phyloP scores from a whole-genome alignment of 495 filamentous ascomycete genomes.

The Penicillium waksmanii region DNA sequence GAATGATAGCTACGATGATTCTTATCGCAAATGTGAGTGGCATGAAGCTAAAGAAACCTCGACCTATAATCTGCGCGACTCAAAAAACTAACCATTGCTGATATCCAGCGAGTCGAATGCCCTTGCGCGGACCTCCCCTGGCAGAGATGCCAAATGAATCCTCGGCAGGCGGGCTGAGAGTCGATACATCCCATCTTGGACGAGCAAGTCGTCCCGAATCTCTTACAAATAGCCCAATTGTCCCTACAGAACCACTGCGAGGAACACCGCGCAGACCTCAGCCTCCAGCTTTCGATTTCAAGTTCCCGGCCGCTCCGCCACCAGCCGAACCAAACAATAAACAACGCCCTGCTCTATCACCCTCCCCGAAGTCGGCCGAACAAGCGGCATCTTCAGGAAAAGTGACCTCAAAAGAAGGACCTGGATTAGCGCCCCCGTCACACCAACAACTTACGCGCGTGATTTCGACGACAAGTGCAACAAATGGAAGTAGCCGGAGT shows the following conservation, averaged over 20 bases:
- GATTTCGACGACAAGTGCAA: constrained; percentile 70
- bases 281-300: constrained; percentile 63
- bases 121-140: constrained; percentile 32
- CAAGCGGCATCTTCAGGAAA: constrained; percentile 21
- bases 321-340: constrained; percentile 32
- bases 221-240: constrained; percentile 34
- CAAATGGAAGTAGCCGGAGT: constrained; percentile 70
- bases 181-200: constrained; percentile 37
- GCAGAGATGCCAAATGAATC: constrained; percentile 35
- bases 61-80: background rate
- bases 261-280: constrained; percentile 38
- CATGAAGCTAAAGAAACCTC: background rate
- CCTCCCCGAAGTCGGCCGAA: constrained; percentile 30
- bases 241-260: constrained; percentile 31
- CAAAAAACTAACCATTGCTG: constrained; percentile 8
- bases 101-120: constrained; percentile 30
- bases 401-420: constrained; percentile 15
- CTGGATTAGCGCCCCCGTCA: constrained; percentile 39
- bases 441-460: constrained; percentile 69
- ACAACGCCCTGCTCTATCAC: constrained; percentile 42
- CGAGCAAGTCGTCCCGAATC: constrained; percentile 30
- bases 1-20: constrained; percentile 47
- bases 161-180: constrained; percentile 26
- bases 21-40: constrained; percentile 45
- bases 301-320: constrained; percentile 61